Conservation (phyloP, 129 eudicot genomes). For the Artemisia annua region DNA sequence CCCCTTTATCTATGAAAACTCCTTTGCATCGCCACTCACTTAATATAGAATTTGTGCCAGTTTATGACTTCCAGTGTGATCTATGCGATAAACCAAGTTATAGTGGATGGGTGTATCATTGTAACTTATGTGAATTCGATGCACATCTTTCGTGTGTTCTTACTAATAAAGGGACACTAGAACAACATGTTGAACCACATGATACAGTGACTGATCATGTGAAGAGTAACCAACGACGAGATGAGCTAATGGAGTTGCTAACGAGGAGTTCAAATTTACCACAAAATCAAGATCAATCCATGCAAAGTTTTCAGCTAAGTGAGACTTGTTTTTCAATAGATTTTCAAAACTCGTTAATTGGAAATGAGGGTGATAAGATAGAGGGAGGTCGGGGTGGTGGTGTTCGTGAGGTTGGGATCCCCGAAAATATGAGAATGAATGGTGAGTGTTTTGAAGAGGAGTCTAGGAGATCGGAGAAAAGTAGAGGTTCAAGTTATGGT, state of each 20-base stretch:
- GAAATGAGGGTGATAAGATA: conserved; percentile 27
- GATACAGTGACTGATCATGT: not conserved
- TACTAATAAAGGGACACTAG: conserved; percentile 29
- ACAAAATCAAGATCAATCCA: conserved; percentile 29
- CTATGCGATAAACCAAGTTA: conserved; percentile 48
- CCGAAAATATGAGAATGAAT: conserved; percentile 26
- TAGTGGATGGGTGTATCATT: conserved; percentile 63
- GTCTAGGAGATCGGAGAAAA: conserved; percentile 20
- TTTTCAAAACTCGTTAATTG: conserved; percentile 47
- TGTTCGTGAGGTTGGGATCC: conserved; percentile 16
- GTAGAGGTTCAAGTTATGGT: conserved; percentile 30
- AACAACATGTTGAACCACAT: not conserved
- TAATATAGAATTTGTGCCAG: conserved; percentile 42
- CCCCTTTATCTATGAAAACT: conserved; percentile 54
- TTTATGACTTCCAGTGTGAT: conserved; percentile 64
- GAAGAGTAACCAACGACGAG: conserved; percentile 23
- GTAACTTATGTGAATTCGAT: conserved; percentile 58
- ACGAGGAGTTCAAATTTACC: conserved; percentile 32
- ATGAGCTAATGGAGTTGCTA: conserved; percentile 50
- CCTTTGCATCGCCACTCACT: conserved; percentile 54
- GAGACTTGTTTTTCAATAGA: conserved; percentile 73
- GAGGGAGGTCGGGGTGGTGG: conserved; percentile 12
- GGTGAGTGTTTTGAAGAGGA: conserved; percentile 32
- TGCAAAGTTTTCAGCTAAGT: conserved; percentile 58
- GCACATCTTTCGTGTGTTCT: conserved; percentile 61